These are phyloP conservation scores for Ophiocordyceps robertsii DNA, from an alignment of 2,329 filamentous ascomycete genomes.

Conservation along the genomic window DNA sequence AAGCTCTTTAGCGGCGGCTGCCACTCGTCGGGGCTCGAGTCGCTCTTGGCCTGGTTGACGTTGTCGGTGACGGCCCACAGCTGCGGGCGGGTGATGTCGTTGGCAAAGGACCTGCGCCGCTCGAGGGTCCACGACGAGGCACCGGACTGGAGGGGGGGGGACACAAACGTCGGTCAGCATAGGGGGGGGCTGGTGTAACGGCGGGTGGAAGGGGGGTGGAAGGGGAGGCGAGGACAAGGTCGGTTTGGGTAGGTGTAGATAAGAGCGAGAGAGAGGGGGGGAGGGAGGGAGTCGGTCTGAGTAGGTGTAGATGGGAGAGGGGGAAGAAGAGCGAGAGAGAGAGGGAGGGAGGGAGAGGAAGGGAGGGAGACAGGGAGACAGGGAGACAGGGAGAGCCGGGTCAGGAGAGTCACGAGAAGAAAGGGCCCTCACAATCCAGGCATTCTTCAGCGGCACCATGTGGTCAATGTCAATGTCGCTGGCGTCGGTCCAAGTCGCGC, in stretches of 20 bases:
- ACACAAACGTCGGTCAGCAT: background rate
- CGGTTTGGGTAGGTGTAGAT: background rate
- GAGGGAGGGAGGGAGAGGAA: background rate
- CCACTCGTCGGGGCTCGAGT: conserved; percentile 61
- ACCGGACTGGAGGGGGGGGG: conserved; percentile 39
- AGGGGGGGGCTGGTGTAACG: background rate
- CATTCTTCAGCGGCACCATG: conserved; percentile 67
- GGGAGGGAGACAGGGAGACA: background rate
- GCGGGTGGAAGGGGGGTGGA: background rate
- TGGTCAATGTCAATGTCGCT: conserved; percentile 73
- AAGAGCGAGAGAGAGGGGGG: too few species aligned
- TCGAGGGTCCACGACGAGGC: conserved; percentile 58
- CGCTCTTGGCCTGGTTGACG: conserved; percentile 63
- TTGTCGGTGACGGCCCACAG: conserved; percentile 67
- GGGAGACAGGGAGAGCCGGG: background rate
- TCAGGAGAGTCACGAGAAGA: too few species aligned
- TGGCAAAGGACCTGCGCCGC: conserved; percentile 57
- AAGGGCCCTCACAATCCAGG: conserved; percentile 63
- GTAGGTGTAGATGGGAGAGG: background rate
- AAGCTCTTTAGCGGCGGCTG: conserved; percentile 57
- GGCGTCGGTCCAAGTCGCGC: conserved; percentile 52
- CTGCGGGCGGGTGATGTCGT: conserved; percentile 64
- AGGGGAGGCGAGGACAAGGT: too few species aligned
- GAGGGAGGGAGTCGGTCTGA: background rate
- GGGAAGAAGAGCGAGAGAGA: background rate